phyloP scores from a whole-genome alignment of 2,329 filamentous ascomycete species.

The Apiospora hydei region DNA sequence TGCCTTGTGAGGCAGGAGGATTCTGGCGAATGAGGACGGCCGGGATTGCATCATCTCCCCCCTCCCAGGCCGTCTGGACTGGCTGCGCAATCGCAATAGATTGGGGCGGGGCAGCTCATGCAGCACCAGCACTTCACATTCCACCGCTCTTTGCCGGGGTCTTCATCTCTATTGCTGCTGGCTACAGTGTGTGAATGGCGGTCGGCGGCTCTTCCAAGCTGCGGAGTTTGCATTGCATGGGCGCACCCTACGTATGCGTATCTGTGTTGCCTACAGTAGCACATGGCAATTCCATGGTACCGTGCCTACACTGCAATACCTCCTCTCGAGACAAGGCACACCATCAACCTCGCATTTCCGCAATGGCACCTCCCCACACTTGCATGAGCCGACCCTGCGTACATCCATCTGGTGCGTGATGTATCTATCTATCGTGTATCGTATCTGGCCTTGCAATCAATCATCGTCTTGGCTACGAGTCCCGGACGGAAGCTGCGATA shows the following conservation, averaged over 20 bases:
- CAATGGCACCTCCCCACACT: not conserved
- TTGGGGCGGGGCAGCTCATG: constrained; percentile 28
- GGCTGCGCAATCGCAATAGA: constrained; percentile 22
- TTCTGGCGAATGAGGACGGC: not conserved
- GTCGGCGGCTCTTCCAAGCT: constrained; percentile 24
- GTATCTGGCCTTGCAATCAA: too few species aligned
- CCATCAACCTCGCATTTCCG: not conserved
- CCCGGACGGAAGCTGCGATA: not conserved
- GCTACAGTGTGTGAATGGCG: constrained; percentile 27
- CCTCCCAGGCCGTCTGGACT: constrained; percentile 1
- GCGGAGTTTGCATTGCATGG: constrained; percentile 18
- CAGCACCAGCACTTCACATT: constrained; percentile 23
- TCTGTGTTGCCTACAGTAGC: not conserved
- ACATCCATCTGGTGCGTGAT: not conserved
- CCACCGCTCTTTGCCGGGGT: constrained; percentile 29
- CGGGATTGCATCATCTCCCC: constrained; percentile 5
- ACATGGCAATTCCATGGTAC: constrained; percentile 19
- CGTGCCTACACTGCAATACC: not conserved
- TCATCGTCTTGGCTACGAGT: not conserved
- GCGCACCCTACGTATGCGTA: constrained; percentile 9
- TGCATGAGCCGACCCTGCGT: not conserved
- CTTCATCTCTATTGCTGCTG: constrained; percentile 27
- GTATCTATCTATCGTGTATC: not conserved
- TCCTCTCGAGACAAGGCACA: not conserved
- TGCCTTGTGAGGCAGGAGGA: constrained; percentile 2